phyloP scores from a whole-genome alignment of 768 basidiomycete genomes.

The Hysterangium stoloniferum region DNA sequence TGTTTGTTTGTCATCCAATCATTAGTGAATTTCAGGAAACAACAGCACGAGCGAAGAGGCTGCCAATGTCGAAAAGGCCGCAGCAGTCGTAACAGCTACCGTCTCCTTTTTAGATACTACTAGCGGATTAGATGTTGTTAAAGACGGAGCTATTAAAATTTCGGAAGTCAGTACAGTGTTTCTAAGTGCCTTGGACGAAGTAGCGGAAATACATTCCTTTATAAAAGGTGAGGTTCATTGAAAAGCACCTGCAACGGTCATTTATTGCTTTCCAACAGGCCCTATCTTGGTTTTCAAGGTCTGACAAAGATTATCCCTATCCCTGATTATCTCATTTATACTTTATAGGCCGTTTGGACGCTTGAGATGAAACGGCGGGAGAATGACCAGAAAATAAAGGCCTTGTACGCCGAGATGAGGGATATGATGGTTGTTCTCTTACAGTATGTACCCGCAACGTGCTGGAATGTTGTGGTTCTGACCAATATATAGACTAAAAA shows the following conservation, averaged over 20 bases:
- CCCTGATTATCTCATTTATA: background rate
- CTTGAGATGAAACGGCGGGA: slow-evolving; percentile 41
- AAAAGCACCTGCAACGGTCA: background rate
- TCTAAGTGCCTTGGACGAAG: slow-evolving; percentile 22
- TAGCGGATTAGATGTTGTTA: slow-evolving; percentile 11
- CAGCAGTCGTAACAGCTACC: too few species aligned
- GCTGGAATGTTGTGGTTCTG: too few species aligned
- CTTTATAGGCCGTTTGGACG: slow-evolving; percentile 31
- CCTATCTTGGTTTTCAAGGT: slow-evolving; percentile 42
- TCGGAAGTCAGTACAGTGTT: slow-evolving; percentile 19
- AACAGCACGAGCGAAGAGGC: too few species aligned
- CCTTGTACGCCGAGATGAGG: slow-evolving; percentile 42
- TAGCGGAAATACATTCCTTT: slow-evolving; percentile 23
- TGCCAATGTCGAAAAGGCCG: too few species aligned
- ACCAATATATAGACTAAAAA: slow-evolving; percentile 22
- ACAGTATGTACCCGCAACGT: slow-evolving; percentile 26
- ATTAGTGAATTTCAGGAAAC: too few species aligned
- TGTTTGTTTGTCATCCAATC: too few species aligned
- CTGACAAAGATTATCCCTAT: background rate
- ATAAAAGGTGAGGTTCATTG: slow-evolving; percentile 18
- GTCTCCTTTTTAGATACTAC: background rate
- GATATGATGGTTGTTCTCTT: slow-evolving; percentile 41
- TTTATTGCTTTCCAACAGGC: slow-evolving; percentile 22
- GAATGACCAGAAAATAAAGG: slow-evolving; percentile 42
- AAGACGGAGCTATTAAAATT: slow-evolving; percentile 17